Conservation (phyloP, 306 rosid species). For the Lagenaria siceraria region DNA sequence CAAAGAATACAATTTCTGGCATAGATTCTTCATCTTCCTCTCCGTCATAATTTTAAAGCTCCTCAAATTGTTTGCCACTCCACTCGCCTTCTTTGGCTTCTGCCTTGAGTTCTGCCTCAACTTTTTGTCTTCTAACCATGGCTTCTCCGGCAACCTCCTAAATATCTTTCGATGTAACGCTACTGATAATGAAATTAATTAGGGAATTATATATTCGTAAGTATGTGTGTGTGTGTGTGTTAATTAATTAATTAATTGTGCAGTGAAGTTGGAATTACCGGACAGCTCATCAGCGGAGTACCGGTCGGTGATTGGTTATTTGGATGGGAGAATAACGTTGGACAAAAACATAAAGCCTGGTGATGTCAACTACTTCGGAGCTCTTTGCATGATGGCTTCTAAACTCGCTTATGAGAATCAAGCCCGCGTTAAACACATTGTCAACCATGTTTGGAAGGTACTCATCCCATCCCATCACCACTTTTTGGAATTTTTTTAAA, state of each 20-base stretch:
- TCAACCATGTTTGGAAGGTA: constrained; percentile 23
- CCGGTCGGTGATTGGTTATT: constrained; percentile 14
- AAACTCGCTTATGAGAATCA: constrained; percentile 23
- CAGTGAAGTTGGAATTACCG: constrained; percentile 13
- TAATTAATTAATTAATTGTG: not conserved
- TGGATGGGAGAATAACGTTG: constrained; percentile 16
- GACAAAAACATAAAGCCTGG: constrained; percentile 15
- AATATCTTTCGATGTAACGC: constrained; percentile 31
- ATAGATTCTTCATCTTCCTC: constrained; percentile 49
- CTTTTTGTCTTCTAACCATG: constrained; percentile 40
- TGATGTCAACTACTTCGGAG: constrained; percentile 7
- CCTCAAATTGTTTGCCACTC: not conserved
- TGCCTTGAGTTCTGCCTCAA: constrained; percentile 35
- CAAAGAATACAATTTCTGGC: constrained; percentile 9
- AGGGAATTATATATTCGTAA: no score
- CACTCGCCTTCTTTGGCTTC: constrained; percentile 24
- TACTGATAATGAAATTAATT: no score
- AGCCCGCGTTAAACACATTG: not conserved
- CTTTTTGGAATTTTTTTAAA: no score
- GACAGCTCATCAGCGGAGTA: constrained; percentile 9
- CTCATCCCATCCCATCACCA: no score
- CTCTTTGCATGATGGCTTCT: constrained; percentile 25
- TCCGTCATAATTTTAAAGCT: constrained; percentile 31
- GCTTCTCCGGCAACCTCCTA: constrained; percentile 22
- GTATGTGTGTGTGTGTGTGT: no score